Conservation (phyloP, 495 filamentous ascomycete species). For the Hypoxylon perforatum region DNA sequence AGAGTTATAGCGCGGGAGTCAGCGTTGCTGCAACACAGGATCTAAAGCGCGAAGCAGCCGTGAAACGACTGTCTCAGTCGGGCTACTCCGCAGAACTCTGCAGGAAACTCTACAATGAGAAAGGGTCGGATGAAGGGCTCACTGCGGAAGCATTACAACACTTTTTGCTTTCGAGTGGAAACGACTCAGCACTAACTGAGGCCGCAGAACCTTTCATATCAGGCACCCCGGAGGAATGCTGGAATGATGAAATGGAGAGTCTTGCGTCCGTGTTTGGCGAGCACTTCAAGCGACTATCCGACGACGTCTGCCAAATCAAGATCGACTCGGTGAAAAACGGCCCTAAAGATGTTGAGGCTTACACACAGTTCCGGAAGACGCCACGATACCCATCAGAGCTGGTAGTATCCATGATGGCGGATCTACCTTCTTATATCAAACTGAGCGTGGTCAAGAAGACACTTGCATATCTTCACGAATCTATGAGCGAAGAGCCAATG, state of each 20-base stretch:
- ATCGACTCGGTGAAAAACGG: slow-evolving; percentile 60
- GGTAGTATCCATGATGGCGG: slow-evolving; percentile 73
- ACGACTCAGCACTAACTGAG: slow-evolving; percentile 26
- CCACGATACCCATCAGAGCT: slow-evolving; percentile 80
- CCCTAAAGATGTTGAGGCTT: slow-evolving; percentile 53
- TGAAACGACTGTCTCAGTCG: slow-evolving; percentile 82
- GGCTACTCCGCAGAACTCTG: slow-evolving; percentile 90
- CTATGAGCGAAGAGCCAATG: slow-evolving; percentile 83
- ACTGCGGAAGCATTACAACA: slow-evolving; percentile 83
- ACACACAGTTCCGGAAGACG: slow-evolving; percentile 62
- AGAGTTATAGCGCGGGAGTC: slow-evolving; percentile 87
- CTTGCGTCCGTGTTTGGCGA: slow-evolving; percentile 84
- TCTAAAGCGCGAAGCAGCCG: slow-evolving; percentile 77
- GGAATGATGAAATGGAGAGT: slow-evolving; percentile 85
- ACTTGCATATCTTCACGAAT: slow-evolving; percentile 72
- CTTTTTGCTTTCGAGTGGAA: slow-evolving; percentile 66
- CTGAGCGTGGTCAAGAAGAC: slow-evolving; percentile 86
- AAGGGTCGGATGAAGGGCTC: slow-evolving; percentile 75
- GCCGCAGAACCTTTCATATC: slow-evolving; percentile 48
- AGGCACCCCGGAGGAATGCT: slow-evolving; percentile 65
- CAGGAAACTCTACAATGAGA: slow-evolving; percentile 73
- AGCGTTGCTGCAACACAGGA: slow-evolving; percentile 79
- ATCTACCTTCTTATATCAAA: slow-evolving; percentile 90
- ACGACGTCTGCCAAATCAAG: slow-evolving; percentile 72
- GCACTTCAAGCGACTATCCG: slow-evolving; percentile 65